Base-by-base conservation (phyloP, 1,284 basidiomycete species). In the Polyporus tsugae region DNA sequence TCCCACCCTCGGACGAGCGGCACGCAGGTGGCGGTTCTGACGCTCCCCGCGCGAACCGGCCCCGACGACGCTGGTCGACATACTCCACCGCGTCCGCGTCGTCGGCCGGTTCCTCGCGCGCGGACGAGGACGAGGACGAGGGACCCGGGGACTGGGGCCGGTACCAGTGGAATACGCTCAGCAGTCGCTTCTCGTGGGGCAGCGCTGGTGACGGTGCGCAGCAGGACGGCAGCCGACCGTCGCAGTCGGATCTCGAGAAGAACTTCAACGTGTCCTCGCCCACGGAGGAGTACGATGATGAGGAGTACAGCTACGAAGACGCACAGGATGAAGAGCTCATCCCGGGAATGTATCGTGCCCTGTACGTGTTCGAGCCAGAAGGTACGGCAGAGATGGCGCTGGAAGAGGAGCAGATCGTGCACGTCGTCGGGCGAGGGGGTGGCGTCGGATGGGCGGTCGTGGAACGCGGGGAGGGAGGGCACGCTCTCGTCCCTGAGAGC, bases 361-460 rank as follows among this genome's bases (percentile, higher is more conserved):
- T 92, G 75, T 94, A 90, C 71, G 82, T 87, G 4, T 93, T 94
- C 73, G 87, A 89, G 62, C 85, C 91, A 0, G 91, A 93, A 74
- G 91, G 91, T 1, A 88, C 86, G 22, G 89, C 91, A 33, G 92
- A 94, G 85, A 92, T 93, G 91, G 83, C 82, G 58, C 77, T 94
- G 60, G 86, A 83, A 69, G 91, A 94, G 78, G 91, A 90, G 65
- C 91, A 93, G 79, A 73, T 90, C 53, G 88, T 94, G 19, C 81
- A 82, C 3, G 89, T 93, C 41, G 79, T 93, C 2, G 91, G 91
- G 1, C 77, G 90, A 58, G 91, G 91, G 1, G 91, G 91, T 0
- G 91, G 91, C 0, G 88, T 91, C 4, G 91, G 92, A 0, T 92
- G 91, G 91, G 91, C 91, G 0, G 87, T 92, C 17, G 91, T 88